phyloP scores from a whole-genome alignment of 306 rosid species.

The Delonix regia region DNA sequence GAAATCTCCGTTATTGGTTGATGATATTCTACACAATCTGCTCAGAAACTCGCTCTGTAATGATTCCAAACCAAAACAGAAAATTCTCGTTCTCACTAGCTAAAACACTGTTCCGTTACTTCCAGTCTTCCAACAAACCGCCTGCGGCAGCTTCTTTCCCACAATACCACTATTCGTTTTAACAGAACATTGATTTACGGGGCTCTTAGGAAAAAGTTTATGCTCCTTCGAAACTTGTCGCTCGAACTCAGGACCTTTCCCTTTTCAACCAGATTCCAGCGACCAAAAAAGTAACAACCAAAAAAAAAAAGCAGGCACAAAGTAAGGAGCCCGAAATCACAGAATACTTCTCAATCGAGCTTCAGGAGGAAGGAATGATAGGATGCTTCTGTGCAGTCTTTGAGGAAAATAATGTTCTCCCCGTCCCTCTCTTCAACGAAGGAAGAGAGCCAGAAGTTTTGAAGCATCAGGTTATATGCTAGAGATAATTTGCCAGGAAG shows the following conservation, averaged over 20 bases:
- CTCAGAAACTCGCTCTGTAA: not conserved
- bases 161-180: not conserved
- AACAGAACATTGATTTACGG: slow-evolving; percentile 17
- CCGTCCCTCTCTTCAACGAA: slow-evolving; percentile 13
- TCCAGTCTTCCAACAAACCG: not conserved
- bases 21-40: not conserved
- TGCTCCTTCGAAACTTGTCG: not conserved
- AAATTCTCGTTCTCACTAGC: slow-evolving; percentile 8
- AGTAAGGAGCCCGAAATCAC: not conserved
- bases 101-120: not conserved
- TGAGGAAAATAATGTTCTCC: slow-evolving; percentile 8
- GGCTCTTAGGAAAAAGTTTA: slow-evolving; percentile 27
- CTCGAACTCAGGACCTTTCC: slow-evolving; percentile 2
- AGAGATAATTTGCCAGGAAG: not conserved
- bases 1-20: slow-evolving; percentile 21
- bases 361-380: slow-evolving; percentile 40
- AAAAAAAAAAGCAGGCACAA: not conserved
- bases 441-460: slow-evolving; percentile 17
- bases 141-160: not conserved
- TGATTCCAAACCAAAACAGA: not conserved
- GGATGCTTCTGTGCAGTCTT: not conserved
- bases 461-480: slow-evolving; percentile 21
- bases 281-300: not conserved
- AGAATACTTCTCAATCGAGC: slow-evolving; percentile 34
- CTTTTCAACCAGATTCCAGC: slow-evolving; percentile 34